phyloP scores from a whole-genome alignment of 805 yeast species.

The Saturnispora zaruensis region DNA sequence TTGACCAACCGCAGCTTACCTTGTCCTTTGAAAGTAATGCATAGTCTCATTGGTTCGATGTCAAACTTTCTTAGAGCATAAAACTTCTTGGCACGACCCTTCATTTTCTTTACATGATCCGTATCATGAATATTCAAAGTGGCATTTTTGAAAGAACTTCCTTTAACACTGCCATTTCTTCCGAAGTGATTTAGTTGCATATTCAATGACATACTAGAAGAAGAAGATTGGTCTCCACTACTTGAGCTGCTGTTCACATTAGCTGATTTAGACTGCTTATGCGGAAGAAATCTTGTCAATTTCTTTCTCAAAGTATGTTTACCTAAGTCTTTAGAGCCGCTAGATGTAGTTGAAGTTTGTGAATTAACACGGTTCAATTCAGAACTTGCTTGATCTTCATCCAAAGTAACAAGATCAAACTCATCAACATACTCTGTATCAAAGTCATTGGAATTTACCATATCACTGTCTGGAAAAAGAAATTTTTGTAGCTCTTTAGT shows the following conservation, averaged over 20 bases:
- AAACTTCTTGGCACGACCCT: constrained; percentile 35
- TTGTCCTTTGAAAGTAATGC: constrained; percentile 72
- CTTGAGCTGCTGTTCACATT: not conserved
- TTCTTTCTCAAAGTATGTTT: constrained; percentile 1
- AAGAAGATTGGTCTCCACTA: not conserved
- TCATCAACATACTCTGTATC: constrained; percentile 4
- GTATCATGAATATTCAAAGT: not conserved
- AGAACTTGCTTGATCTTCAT: constrained; percentile 4
- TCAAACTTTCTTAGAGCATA: constrained; percentile 31
- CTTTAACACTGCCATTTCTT: not conserved
- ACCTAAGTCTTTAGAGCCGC: not conserved
- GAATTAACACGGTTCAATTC: constrained; percentile 5
- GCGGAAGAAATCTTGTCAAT: constrained; percentile 1
- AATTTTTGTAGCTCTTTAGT: constrained; percentile 39
- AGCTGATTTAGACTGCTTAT: not conserved
- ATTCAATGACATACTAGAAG: not conserved
- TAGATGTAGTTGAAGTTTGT: not conserved
- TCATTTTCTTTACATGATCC: constrained; percentile 28
- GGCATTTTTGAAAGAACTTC: not conserved
- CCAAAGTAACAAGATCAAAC: not conserved
- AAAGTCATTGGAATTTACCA: constrained; percentile 3
- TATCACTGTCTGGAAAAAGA: constrained; percentile 20
- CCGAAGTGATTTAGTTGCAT: not conserved
- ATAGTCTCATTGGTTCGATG: constrained; percentile 29
- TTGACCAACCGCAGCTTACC: constrained; percentile 63